Evolutionary conservation across 257 asterid genomes (phyloP).

Genomic region (Forsythia suspensa): DNA sequence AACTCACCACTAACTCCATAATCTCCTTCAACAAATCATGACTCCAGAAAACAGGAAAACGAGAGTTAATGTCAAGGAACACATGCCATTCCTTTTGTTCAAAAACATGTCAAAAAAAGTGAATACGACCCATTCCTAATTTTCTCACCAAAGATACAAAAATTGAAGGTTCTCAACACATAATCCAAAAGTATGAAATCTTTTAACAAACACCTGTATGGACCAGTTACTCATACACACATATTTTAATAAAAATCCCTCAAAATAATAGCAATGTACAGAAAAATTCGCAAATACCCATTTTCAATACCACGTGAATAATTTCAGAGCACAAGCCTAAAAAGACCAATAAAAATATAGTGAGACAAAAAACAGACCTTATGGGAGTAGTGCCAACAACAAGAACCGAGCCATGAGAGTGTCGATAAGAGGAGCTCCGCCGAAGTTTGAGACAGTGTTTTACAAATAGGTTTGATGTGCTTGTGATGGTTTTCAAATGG

Average conservation of each 20-base stretch:
- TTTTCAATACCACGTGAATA: not conserved
- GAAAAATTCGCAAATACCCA: not conserved
- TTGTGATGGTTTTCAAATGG: constrained; percentile 59
- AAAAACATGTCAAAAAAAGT: not conserved
- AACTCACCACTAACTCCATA: not conserved
- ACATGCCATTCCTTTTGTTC: not conserved
- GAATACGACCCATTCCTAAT: not conserved
- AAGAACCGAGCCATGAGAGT: constrained; percentile 68
- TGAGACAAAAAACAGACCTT: constrained; percentile 37
- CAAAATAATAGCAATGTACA: not conserved
- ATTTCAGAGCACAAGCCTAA: not conserved
- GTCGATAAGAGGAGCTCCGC: constrained; percentile 79
- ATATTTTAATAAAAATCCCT: not conserved
- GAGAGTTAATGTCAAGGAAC: not conserved
- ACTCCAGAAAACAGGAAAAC: not conserved
- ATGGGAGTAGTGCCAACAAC: constrained; percentile 82
- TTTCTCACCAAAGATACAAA: not conserved
- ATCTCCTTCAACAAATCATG: not conserved
- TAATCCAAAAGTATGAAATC: constrained; percentile 1
- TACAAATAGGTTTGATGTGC: constrained; percentile 87
- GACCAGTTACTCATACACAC: not conserved
- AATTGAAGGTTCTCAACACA: not conserved
- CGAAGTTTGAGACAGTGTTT: constrained; percentile 94
- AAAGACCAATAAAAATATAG: not conserved
- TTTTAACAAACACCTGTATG: constrained; percentile 11